Conservation (phyloP, 2,329 filamentous ascomycete genomes). For the Pseudogymnoascus verrucosus region DNA sequence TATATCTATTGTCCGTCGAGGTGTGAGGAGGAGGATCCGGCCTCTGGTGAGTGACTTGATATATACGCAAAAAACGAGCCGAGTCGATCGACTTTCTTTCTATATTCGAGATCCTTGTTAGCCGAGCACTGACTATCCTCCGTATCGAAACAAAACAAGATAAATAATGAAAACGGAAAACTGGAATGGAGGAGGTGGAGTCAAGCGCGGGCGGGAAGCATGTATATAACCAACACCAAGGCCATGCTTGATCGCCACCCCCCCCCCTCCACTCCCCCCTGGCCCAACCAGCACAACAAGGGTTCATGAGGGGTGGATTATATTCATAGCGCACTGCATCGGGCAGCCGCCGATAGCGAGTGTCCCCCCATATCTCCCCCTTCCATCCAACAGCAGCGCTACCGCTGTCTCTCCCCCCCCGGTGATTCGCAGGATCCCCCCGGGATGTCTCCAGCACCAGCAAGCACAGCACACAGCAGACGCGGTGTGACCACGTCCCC, state of each 20-base stretch:
- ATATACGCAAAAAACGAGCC: neutral
- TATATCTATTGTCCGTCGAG: neutral
- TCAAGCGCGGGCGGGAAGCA: neutral
- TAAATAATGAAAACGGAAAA: neutral
- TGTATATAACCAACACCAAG: neutral
- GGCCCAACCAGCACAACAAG: neutral
- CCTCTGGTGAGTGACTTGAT: neutral
- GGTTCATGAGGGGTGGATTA: neutral
- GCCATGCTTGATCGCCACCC: neutral
- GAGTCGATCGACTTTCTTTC: neutral
- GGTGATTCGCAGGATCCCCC: neutral
- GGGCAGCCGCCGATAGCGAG: neutral
- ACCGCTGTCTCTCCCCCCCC: neutral
- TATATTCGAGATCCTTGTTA: neutral
- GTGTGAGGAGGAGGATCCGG: neutral
- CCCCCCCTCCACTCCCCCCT: neutral
- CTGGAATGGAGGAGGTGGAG: neutral
- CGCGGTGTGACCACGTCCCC: neutral
- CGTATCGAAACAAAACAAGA: neutral
- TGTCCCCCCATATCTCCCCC: neutral
- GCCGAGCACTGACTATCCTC: neutral
- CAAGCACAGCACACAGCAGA: neutral
- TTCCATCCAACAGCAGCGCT: neutral
- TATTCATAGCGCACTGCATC: neutral
- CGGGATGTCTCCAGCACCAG: neutral